Evolutionary conservation across 495 filamentous ascomycete genomes (phyloP).

Genomic region (Clohesyomyces aquaticus): DNA sequence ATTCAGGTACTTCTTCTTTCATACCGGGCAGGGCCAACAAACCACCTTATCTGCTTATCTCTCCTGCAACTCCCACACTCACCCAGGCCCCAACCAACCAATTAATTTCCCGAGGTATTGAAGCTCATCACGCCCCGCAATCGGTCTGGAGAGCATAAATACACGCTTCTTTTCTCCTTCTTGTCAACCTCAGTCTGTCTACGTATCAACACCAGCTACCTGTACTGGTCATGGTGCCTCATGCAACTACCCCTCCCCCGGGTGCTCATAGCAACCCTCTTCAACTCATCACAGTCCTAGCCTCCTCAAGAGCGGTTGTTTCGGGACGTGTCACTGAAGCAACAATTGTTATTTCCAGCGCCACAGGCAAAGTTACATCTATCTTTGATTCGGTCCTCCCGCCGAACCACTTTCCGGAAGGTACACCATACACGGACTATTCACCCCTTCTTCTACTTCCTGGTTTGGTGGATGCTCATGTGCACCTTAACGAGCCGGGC

Average conservation of each 20-base stretch:
- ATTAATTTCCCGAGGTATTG: constrained; percentile 12
- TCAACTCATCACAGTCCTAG: constrained; percentile 68
- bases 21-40: constrained; percentile 1
- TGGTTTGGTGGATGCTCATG: constrained; percentile 94
- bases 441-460: constrained; percentile 86
- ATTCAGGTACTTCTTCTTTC: constrained; percentile 7
- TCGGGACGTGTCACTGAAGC: constrained; percentile 69
- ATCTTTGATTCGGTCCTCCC: constrained; percentile 76
- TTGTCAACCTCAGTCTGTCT: constrained; percentile 13
- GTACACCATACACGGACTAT: constrained; percentile 78
- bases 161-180: neutral
- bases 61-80: constrained; percentile 4
- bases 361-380: constrained; percentile 82
- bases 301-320: constrained; percentile 78
- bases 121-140: constrained; percentile 20
- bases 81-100: neutral
- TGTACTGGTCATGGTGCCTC: constrained; percentile 35
- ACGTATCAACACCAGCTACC: neutral
- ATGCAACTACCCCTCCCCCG: constrained; percentile 41
- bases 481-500: constrained; percentile 96
- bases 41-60: constrained; percentile 38
- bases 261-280: constrained; percentile 33
- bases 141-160: constrained; percentile 8
- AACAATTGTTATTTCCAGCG: constrained; percentile 77
- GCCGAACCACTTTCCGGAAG: constrained; percentile 68